Evolutionary conservation across 148 eudicot species (phyloP), one percentile per base, ranked within the genome.

Genomic region (Camellia lanceoleosa): DNA sequence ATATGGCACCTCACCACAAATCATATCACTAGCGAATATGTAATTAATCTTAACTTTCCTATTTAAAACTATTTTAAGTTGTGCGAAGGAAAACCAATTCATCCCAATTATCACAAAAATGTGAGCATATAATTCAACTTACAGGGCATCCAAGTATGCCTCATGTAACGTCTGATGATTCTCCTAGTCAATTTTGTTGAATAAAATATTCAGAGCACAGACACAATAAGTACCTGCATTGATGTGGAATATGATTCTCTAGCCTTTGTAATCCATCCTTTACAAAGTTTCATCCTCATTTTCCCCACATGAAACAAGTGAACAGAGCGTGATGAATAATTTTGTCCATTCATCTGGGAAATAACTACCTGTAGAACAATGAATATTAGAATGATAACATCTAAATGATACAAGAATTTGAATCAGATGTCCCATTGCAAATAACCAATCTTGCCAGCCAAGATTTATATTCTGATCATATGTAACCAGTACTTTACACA

Each of bases 181-280:
- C 69, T 64, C 71, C 19, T 15, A 10, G 43, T 11, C 68, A 59
- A 52, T 66, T 54, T 58, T 43, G 15, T 47, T 55, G 68, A 12
- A 41, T 3, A 63, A 16, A 63, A 61, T 8, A 52, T 20, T 3
- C 62, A 54, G 16, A 61, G 15, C 16, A 7, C 41, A 73, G 19
- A 15, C 41, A 56, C 9, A 46, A 23, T 54, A 68, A 73, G 5
- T 73, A 95, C 99, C 99, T 93, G 97, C 97, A 95, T 95, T 38
- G 99, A 82, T 43, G 89, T 61, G 54, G 97, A 89, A 84, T 93
- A 95, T 11, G 97, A 87, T 46, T 95, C 99, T 69, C 97, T 86
- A 54, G 94, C 92, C 86, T 92, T 95, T 15, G 94, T 90, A 83
- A 95, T 93, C 98, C 98, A 95, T 82, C 98, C 98, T 87, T 90